Percentiles rank a stretch among this genome's conserved stretches.
These are phyloP conservation scores for Entrophospora sp. DNA, from an alignment of 192 early-diverging fungal genomes.

Conservation along the genomic window DNA sequence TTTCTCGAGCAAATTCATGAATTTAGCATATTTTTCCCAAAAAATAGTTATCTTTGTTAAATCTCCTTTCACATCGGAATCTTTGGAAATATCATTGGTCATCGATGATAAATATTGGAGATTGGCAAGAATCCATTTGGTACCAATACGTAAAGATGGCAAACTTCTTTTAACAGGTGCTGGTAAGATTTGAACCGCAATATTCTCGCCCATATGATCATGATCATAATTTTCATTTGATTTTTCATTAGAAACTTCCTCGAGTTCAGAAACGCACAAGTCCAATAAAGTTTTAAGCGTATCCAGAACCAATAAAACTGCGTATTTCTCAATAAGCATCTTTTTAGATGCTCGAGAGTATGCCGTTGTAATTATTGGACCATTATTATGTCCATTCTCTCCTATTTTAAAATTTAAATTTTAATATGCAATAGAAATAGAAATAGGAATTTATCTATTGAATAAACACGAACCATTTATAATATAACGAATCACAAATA, in stretches of 20 bases:
- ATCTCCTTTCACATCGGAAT: conserved; percentile 1
- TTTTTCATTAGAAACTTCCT: background rate
- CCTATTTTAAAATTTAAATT: background rate
- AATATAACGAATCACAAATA: conserved; percentile 14
- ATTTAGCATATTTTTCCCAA: conserved; percentile 14
- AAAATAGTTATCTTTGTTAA: background rate
- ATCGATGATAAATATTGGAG: conserved; percentile 11
- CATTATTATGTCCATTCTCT: background rate
- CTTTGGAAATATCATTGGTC: background rate
- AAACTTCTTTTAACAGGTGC: conserved; percentile 21
- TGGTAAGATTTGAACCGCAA: conserved; percentile 17
- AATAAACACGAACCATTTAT: background rate
- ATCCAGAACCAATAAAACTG: conserved; percentile 8
- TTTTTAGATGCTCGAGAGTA: conserved; percentile 16
- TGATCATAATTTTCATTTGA: background rate
- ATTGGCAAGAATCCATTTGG: conserved; percentile 16
- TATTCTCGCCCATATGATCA: too few relatives aligned
- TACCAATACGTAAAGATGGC: conserved; percentile 14
- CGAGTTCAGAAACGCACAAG: conserved; percentile 14
- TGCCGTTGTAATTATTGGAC: background rate
- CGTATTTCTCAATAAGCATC: conserved; percentile 17
- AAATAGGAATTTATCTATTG: too few relatives aligned
- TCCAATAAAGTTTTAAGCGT: conserved; percentile 17
- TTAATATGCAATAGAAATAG: background rate
- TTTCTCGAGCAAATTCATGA: conserved; percentile 8